Percentiles rank a stretch among this genome's conserved stretches.
These are phyloP conservation scores for Tetradesmus obliquus DNA, from an alignment of 139 green algal genomes.

Conservation along the genomic window DNA sequence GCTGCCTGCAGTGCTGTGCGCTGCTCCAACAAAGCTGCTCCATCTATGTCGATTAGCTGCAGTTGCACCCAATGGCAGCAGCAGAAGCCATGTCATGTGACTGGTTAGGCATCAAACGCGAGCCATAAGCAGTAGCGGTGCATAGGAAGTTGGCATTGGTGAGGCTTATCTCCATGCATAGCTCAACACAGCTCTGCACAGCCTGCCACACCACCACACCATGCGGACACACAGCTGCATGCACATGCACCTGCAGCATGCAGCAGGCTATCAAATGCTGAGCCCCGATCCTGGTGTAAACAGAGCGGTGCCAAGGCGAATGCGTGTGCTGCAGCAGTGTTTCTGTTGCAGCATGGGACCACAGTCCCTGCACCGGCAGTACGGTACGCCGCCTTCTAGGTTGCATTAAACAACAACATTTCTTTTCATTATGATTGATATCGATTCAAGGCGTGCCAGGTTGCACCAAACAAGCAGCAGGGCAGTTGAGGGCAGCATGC, in stretches of 20 bases:
- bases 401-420: too few relatives aligned
- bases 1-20: conserved; percentile 20
- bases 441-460: background rate
- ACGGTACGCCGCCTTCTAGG: too few relatives aligned
- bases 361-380: too few relatives aligned
- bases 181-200: background rate
- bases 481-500: background rate
- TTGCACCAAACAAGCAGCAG: background rate
- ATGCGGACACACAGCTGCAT: background rate
- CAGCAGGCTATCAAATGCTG: background rate
- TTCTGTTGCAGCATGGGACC: background rate
- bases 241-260: background rate
- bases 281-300: background rate
- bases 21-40: conserved; percentile 38
- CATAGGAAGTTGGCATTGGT: background rate
- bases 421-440: too few relatives aligned
- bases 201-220: too few relatives aligned
- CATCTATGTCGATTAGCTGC: conserved; percentile 54
- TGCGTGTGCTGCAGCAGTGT: background rate
- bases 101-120: background rate
- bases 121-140: background rate
- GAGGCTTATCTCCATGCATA: background rate
- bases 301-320: background rate
- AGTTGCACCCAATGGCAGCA: background rate
- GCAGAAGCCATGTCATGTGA: background rate